Evolutionary conservation across 2,329 filamentous ascomycete species (phyloP), one percentile per base, ranked within the genome.

Genomic region (Fusarium sublunatum): DNA sequence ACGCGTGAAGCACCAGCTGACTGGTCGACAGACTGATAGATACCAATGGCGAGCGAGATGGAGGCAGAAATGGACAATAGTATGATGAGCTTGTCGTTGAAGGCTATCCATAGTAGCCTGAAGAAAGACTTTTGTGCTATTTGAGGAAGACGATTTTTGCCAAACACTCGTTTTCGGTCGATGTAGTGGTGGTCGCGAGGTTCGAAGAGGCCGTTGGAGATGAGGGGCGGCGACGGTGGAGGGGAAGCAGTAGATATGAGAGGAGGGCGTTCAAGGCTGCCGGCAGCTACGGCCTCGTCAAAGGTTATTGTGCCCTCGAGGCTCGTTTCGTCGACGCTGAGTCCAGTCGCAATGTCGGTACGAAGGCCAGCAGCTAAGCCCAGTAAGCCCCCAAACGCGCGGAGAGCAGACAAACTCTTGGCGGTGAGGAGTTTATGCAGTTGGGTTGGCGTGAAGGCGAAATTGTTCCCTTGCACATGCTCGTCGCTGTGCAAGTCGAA

Each of bases 51-150:
- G 25, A 93, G 80, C 2, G 91, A 92, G 32, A 93, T 86, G n/a
- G 85, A 80, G 2, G 90, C 91, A 7, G 90, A 90, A 19, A 88
- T 81, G 1, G 88, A 89, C 56, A 92, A 80, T 5, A 92, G 77
- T 51, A 92, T 90, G 48, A 92, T 79, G 10, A 93, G 87, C 70
- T 93, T 93, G 76, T 93, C 91, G 72, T 93, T 92, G 77, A 91
- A 92, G 2, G 90, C 90, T 69, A 92, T 89, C 91, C 91, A 93
- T 61, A 77, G 68, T 46, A 93, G 77, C 70, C 88, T 81, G 58
- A 89, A 79, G 47, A 93, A 87, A 35, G 81, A 88, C 73, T 92
- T 92, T 24, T 87, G 80, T 70, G 90, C 90, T 68, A 86, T 86
- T 64, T 86, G 86, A 0, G 72, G 76, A 2, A 73, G 71, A 7